Evolutionary conservation across 163 green algal genomes (phyloP), one percentile per base, ranked within the genome.

Genomic region (Volvox carteri): DNA sequence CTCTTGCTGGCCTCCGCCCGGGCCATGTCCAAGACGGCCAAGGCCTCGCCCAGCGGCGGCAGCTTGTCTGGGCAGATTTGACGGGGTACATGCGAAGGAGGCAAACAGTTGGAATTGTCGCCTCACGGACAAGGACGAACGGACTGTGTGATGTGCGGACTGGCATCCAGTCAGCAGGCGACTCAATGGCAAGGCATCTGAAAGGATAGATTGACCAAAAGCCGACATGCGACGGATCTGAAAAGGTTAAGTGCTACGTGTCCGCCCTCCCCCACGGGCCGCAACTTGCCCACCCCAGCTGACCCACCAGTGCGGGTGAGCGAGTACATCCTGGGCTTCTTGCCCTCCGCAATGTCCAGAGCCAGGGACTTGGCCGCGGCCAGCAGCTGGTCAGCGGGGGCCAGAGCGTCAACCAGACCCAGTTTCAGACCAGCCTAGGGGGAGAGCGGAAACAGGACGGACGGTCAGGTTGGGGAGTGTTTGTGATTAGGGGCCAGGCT

Each of bases 351-450:
- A 44, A 99, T 97, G 70, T 97, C 97, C 30, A 98, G 91, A 0
- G 98, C 98, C 4, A 44, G n/a, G 8, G 35, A 52, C 74, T 73
- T 83, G 37, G 91, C 91, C 19, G 87, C 85, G 11, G 72, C 14
- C 67, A 93, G 39, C 96, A 98, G 90, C 88, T 96, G 56, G 3
- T 87, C 86, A 25, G 86, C 25, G 0, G 94, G 87, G 7, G 97
- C 97, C 79, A 98, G 35, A 4, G 90, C 92, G 90, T 99, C 98
- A 28, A 99, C 93, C 77, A 99, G 92, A 41, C 98, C 98, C 33
- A 97, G 88, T 92, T 98, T 93, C 25, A 95, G 75, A 11, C 93
- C 98, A 25, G 94, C 94, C 7, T 93, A 74, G 56, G 30, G 39
- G 72, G 33, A 23, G 25, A n/a, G 11, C 33, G 67, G 39, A 30